Evolutionary conservation across 1,139 yeast genomes (phyloP), one percentile per base, ranked within the genome.

Genomic region (Taphrina communis): DNA sequence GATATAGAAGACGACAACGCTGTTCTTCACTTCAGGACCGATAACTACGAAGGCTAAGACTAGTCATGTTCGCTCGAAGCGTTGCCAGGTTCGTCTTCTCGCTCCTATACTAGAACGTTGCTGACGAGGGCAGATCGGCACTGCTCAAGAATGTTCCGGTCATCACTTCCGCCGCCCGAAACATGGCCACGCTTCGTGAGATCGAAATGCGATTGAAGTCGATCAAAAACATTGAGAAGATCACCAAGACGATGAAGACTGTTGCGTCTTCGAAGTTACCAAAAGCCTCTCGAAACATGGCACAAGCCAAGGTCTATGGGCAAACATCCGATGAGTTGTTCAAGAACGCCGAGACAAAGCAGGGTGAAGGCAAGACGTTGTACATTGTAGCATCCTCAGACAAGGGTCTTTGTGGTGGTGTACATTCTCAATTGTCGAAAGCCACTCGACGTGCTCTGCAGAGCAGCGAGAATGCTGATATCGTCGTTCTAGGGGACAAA

Each of bases 211-310:
- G 99, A 85, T 88, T 94, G 80, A 94, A 94, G 85, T 91, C 97
- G 74, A 94, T 94, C 81, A 94, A 93, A 85, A 94, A 94, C 86
- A 94, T 94, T 81, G 98, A 94, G 83, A 94, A 94, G 85, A 94
- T 94, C 83, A 94, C 99, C 84, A 94, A 94, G 84, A 94, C 99
- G 81, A 94, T 94, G 99, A 94, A 93, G 85, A 89, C 95, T 82
- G 99, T 94, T 77, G 99, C 99, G 67, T 93, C 98, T 60, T 94
- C 99, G 76, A 90, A 97, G 84, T 86, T 94, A 80, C 86, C 87
- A 80, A 92, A 90, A 83, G 99, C 99, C 72, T 97, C 93, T 82
- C 90, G 89, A 80, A 97, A 97, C 74, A 94, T 93, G 94, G 83
- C 85, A 75, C 86, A 91, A 69, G 90, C 98, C 65, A 88, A 96